phyloP scores from a whole-genome alignment of 1,139 yeast species.

The Sporopachydermia cereana region DNA sequence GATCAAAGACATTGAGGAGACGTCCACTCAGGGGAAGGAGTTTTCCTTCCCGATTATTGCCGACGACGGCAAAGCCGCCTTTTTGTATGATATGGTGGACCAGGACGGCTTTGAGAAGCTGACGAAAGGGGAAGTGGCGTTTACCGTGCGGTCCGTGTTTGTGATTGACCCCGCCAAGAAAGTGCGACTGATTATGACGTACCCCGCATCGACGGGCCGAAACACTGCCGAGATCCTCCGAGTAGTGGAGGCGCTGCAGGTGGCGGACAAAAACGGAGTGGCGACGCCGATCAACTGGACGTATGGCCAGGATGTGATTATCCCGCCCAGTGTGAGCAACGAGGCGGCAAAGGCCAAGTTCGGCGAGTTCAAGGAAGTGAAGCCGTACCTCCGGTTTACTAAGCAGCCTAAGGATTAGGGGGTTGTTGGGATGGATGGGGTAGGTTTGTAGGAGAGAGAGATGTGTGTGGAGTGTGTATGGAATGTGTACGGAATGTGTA shows the following conservation, averaged over 20 bases:
- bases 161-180: constrained; percentile 81
- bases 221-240: constrained; percentile 81
- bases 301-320: constrained; percentile 77
- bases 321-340: constrained; percentile 72
- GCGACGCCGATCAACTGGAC: constrained; percentile 67
- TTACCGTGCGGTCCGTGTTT: constrained; percentile 82
- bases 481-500: no score
- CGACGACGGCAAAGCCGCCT: constrained; percentile 74
- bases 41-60: constrained; percentile 70
- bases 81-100: constrained; percentile 81
- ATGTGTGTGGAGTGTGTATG: no score
- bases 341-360: constrained; percentile 74
- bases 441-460: no score
- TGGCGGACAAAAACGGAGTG: constrained; percentile 65
- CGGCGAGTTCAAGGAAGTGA: constrained; percentile 69
- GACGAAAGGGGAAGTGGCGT: constrained; percentile 48
- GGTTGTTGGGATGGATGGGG: no score
- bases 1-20: constrained; percentile 83
- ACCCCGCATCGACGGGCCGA: constrained; percentile 90
- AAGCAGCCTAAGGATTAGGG: constrained; percentile 15
- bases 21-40: constrained; percentile 47
- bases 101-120: constrained; percentile 77
- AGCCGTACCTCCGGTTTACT: constrained; percentile 71
- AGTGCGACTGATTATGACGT: constrained; percentile 68
- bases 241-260: constrained; percentile 76